Evolutionary conservation across 805 yeast species (phyloP).

Genomic region (Saturnispora zaruensis): DNA sequence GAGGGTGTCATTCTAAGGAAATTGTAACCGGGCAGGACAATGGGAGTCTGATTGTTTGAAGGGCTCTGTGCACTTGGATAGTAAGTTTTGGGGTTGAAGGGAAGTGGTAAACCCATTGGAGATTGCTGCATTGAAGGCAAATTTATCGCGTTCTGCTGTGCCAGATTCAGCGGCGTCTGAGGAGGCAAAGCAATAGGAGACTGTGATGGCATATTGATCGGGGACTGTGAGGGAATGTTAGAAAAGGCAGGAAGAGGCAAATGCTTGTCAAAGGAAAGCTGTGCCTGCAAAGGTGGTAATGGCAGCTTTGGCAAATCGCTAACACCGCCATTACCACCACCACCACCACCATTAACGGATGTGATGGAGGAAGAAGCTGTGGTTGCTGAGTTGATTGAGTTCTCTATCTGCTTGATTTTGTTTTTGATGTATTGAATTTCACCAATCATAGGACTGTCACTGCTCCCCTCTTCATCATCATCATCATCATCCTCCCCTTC

Average conservation of each 20-base stretch:
- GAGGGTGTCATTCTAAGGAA: not conserved
- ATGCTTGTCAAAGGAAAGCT: not conserved
- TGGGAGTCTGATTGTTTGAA: slow-evolving; percentile 8
- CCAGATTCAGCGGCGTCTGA: not conserved
- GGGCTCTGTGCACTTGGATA: not conserved
- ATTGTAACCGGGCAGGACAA: not conserved
- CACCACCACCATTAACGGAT: too few species aligned
- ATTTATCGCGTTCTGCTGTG: not conserved
- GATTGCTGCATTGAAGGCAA: not conserved
- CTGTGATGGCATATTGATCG: not conserved
- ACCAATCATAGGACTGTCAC: slow-evolving; percentile 12
- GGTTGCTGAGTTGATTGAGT: slow-evolving; percentile 23
- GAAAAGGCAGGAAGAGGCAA: not conserved
- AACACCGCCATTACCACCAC: too few species aligned
- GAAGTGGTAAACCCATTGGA: not conserved
- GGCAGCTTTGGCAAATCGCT: not conserved
- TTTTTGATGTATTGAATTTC: slow-evolving; percentile 32
- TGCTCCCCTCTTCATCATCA: not conserved
- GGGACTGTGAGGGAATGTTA: not conserved
- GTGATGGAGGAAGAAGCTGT: not conserved
- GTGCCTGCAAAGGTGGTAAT: not conserved
- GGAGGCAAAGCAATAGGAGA: not conserved
- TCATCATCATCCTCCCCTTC: not conserved
- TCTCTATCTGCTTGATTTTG: slow-evolving; percentile 39
- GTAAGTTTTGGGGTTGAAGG: not conserved